These are phyloP conservation scores for Trichoderma sp. DNA, from an alignment of 2,329 filamentous ascomycete species.

Conservation along the genomic window DNA sequence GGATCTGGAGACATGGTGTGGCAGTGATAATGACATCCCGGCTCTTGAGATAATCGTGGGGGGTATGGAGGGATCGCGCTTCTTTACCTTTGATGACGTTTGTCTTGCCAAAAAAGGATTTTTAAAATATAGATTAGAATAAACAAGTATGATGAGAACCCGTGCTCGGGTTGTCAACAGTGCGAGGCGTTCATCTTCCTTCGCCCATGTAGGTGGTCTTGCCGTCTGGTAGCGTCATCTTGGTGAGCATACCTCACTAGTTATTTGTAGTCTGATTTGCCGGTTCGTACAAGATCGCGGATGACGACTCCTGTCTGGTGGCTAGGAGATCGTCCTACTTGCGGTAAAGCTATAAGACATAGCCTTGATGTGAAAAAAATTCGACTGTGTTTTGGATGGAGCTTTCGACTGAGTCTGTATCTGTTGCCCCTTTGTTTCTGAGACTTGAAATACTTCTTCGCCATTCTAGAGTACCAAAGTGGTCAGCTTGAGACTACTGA, in stretches of 20 bases:
- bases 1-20: not conserved
- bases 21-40: not conserved
- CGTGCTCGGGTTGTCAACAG: not conserved
- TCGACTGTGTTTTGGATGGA: not conserved
- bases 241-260: too few species aligned
- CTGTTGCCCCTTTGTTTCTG: not conserved
- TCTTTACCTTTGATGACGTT: not conserved
- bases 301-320: not conserved
- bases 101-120: not conserved
- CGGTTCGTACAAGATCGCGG: not conserved
- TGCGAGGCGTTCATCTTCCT: not conserved
- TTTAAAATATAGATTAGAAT: too few species aligned
- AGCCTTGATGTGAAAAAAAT: not conserved
- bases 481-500: not conserved
- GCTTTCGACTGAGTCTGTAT: not conserved
- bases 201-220: too few species aligned
- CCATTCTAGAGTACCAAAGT: not conserved
- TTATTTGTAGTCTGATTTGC: too few species aligned
- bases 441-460: not conserved
- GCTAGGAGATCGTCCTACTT: not conserved
- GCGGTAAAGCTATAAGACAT: not conserved
- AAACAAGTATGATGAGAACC: not conserved
- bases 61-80: not conserved
- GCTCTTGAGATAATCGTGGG: not conserved
- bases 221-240: too few species aligned